Conservation (phyloP, 306 rosid genomes). For the Sechiopsis laciniata region DNA sequence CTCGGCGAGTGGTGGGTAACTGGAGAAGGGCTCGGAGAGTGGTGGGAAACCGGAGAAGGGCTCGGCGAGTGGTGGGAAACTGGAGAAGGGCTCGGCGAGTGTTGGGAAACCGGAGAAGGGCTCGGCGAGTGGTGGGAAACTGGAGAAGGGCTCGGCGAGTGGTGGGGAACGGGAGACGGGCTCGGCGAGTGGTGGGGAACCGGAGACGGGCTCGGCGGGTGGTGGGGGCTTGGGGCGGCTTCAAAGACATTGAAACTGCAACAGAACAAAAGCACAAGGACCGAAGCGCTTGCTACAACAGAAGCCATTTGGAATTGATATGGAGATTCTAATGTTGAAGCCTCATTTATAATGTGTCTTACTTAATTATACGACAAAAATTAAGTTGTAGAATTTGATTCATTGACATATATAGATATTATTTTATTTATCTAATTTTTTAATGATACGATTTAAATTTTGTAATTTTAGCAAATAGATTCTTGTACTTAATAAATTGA, state of each 20-base stretch:
- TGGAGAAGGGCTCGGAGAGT: neutral
- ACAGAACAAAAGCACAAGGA: neutral
- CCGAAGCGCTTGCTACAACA: neutral
- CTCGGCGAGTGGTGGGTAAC: conserved; percentile 5
- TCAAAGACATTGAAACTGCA: conserved; percentile 4
- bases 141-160: neutral
- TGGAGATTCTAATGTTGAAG: neutral
- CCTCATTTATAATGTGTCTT: neutral
- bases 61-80: conserved; percentile 9
- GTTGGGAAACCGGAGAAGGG: neutral
- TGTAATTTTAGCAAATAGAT: too few species aligned
- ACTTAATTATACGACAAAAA: neutral
- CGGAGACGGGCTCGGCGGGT: conserved; percentile 19
- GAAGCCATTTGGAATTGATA: neutral
- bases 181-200: conserved; percentile 11
- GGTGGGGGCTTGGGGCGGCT: conserved; percentile 25
- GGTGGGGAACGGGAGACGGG: neutral
- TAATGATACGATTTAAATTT: too few species aligned
- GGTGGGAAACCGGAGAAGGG: conserved; percentile 23
- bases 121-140: conserved; percentile 12
- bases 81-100: neutral
- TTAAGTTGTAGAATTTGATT: too few species aligned
- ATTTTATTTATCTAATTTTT: too few species aligned
- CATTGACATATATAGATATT: too few species aligned
- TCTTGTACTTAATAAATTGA: too few species aligned